Base-by-base conservation (phyloP, 495 filamentous ascomycete genomes). In the Aspergillus bridgeri region DNA sequence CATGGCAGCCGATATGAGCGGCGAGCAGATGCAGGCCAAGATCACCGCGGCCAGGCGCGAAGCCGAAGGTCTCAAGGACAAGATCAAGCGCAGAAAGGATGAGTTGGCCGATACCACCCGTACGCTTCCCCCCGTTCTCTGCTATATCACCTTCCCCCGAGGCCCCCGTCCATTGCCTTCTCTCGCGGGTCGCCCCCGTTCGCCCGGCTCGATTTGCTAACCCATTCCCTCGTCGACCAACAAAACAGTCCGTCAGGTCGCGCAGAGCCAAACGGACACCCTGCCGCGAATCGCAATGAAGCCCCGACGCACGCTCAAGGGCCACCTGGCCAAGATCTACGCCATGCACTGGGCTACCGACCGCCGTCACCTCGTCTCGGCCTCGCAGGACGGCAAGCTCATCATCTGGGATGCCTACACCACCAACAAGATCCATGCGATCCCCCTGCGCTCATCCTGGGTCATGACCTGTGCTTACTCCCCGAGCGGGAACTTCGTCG, bases 321-420 rank as follows among this genome's bases (percentile, higher is more conserved):
- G 94, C 48, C 94, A 98, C 83, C 78, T 98, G 29, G 94, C 94
- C 55, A 98, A 98, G 79, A 98, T 98, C 63, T 98, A 98, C 75
- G 92, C 94, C 60, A 98, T 98, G 94, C 95, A 98, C 79, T 98
- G 94, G 94, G 98, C 95, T 19, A 98, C 95, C 58, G 94, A 98
- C 77, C 87, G 94, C 68, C 89, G 94, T 75, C 95, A 98, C 76
- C 84, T 98, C 56, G 94, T 98, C 42, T 98, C 94, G 8, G 94
- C 94, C 60, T 98, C 94, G 62, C 94, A 98, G 75, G 94, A 98
- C 69, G 94, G 94, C 70, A 98, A 98, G 81, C 86, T 98, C 61
- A 98, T 98, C 74, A 98, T 98, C 67, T 98, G 94, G 94, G 94
- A 98, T 75, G 94, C 94, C 44, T 98, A 98, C 81, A 98, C 94